phyloP scores from a whole-genome alignment of 352 stramenopile species.

The Elongisporangium prolatum region DNA sequence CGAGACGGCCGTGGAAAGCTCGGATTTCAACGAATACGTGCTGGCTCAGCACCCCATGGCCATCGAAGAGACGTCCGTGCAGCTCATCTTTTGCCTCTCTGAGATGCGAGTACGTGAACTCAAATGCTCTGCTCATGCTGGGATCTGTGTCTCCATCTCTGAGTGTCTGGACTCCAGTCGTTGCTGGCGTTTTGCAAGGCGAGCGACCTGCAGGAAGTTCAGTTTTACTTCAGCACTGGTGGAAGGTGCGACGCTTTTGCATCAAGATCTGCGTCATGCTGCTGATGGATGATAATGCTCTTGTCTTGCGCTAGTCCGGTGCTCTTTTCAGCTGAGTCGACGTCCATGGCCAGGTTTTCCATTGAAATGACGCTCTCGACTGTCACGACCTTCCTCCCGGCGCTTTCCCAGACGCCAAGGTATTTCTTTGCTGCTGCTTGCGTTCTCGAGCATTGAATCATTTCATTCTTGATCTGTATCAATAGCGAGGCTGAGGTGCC shows the following conservation, averaged over 20 bases:
- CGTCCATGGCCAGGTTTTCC: conserved; percentile 59
- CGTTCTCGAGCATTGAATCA: background rate
- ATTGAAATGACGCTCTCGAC: conserved; percentile 82
- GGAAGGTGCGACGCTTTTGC: conserved; percentile 48
- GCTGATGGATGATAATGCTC: conserved; percentile 1
- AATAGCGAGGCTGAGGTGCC: conserved; percentile 32
- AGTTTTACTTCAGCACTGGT: conserved; percentile 63
- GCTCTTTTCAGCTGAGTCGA: conserved; percentile 67
- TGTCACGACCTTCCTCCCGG: conserved; percentile 72
- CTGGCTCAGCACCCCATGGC: conserved; percentile 28
- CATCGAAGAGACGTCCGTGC: conserved; percentile 41
- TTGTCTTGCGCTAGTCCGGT: conserved; percentile 38
- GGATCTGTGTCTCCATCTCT: background rate
- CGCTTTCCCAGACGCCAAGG: conserved; percentile 49
- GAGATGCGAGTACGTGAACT: conserved; percentile 49
- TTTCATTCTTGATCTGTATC: background rate
- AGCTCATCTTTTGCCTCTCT: conserved; percentile 83
- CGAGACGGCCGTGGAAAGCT: conserved; percentile 72
- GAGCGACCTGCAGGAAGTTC: conserved; percentile 66
- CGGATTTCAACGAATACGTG: conserved; percentile 73
- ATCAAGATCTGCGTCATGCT: background rate
- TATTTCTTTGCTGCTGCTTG: conserved; percentile 1
- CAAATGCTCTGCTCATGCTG: background rate
- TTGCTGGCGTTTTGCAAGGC: conserved; percentile 76
- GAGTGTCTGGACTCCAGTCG: conserved; percentile 9